Percentiles rank a stretch among this genome's conserved stretches.
phyloP scores from a whole-genome alignment of 257 asterid genomes.

The Solanum pinnatisectum region DNA sequence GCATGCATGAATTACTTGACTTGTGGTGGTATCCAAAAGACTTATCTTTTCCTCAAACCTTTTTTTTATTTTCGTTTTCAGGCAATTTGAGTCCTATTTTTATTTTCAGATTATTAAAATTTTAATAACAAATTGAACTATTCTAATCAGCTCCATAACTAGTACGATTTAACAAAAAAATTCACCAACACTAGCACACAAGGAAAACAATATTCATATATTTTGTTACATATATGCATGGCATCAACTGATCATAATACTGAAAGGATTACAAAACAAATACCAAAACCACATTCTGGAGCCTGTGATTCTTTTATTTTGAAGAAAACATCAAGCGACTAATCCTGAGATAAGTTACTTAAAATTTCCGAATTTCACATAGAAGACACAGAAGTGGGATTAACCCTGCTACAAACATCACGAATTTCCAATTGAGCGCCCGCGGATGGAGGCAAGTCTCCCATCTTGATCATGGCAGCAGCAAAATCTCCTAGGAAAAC shows the following conservation, averaged over 20 bases:
- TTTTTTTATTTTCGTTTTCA: neutral
- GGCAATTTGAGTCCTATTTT: neutral
- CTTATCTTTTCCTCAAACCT: neutral
- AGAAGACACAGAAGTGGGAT: neutral
- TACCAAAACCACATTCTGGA: neutral
- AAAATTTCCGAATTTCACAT: neutral
- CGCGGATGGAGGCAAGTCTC: neutral
- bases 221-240: neutral
- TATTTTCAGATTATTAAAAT: neutral
- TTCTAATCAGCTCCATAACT: neutral
- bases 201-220: neutral
- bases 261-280: neutral
- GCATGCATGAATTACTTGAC: neutral
- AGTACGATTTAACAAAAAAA: neutral
- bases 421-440: slow-evolving; percentile 4
- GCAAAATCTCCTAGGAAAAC: neutral
- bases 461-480: slow-evolving; percentile 8
- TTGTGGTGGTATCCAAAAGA: neutral
- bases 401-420: slow-evolving; percentile 6
- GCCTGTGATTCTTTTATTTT: neutral
- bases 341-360: neutral
- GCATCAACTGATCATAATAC: neutral
- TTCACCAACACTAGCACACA: neutral
- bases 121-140: neutral
- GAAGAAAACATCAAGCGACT: neutral